Evolutionary conservation across 257 asterid species (phyloP).

Genomic region (Solanum sparsipilum): DNA sequence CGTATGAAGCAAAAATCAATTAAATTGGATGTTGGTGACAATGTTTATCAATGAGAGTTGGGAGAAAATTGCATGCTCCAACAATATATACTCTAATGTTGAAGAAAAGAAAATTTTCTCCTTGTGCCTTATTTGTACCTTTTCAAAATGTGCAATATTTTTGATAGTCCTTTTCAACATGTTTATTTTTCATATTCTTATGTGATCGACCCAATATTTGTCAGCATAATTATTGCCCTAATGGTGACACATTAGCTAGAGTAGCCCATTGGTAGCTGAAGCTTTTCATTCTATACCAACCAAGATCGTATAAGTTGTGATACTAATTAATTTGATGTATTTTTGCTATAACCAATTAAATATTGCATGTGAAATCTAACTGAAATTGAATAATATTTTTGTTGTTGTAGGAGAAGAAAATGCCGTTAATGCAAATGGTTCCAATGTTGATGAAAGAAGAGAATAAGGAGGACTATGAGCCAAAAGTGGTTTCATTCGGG

Average conservation of each 20-base stretch:
- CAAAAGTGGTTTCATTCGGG: neutral
- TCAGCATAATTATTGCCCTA: neutral
- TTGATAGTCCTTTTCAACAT: neutral
- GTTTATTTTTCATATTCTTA: too few relatives aligned
- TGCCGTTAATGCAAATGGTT: neutral
- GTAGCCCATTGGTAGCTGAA: neutral
- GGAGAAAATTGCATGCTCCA: neutral
- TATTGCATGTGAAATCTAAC: too few relatives aligned
- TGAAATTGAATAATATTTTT: too few relatives aligned
- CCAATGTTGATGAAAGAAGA: neutral
- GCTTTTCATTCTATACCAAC: too few relatives aligned
- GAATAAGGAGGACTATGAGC: neutral
- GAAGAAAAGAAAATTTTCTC: neutral
- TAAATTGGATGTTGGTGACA: neutral
- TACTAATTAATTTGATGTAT: too few relatives aligned
- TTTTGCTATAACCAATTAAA: too few relatives aligned
- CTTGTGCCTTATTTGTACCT: neutral
- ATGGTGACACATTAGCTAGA: neutral
- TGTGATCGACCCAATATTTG: neutral
- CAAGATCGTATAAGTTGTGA: neutral
- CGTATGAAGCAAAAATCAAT: neutral
- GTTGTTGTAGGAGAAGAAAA: neutral
- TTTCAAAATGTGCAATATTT: neutral
- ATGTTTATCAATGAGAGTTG: neutral
- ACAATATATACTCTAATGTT: neutral